Conservation (phyloP, 495 filamentous ascomycete genomes). For the Xylaria venustula region DNA sequence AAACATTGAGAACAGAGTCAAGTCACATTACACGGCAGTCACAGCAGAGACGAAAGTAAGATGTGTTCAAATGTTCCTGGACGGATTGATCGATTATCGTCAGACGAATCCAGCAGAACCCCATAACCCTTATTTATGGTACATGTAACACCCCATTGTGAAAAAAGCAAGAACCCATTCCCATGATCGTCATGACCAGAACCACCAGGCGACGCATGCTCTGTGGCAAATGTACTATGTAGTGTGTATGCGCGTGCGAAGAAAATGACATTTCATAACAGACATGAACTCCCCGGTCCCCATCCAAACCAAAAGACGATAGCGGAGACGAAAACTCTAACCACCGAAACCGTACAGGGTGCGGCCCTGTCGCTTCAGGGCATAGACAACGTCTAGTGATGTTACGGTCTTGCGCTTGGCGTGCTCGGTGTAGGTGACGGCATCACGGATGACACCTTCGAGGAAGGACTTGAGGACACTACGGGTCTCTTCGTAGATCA, state of each 20-base stretch:
- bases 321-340: slow-evolving; percentile 42
- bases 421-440: slow-evolving; percentile 97
- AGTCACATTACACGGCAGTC: neutral
- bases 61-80: slow-evolving; percentile 21
- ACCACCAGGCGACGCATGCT: slow-evolving; percentile 24
- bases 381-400: slow-evolving; percentile 91
- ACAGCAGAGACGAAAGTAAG: neutral
- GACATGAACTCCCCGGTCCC: slow-evolving; percentile 24
- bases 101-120: slow-evolving; percentile 19
- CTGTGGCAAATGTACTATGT: slow-evolving; percentile 13
- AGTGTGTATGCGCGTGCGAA: slow-evolving; percentile 7
- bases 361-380: slow-evolving; percentile 89
- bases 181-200: slow-evolving; percentile 34
- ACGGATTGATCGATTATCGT: slow-evolving; percentile 27
- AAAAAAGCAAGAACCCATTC: slow-evolving; percentile 32
- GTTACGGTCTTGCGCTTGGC: slow-evolving; percentile 98
- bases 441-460: slow-evolving; percentile 99
- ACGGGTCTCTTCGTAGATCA: slow-evolving; percentile 99
- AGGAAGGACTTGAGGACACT: slow-evolving; percentile 99
- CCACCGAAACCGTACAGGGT: slow-evolving; percentile 98
- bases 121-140: slow-evolving; percentile 31
- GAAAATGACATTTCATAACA: slow-evolving; percentile 33
- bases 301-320: slow-evolving; percentile 11
- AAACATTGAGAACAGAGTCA: no score
- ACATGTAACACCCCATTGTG: slow-evolving; percentile 34